A percentile compares a stretch with the other conserved stretches of the same genome.
phyloP scores from a whole-genome alignment of 2,329 filamentous ascomycete genomes.

The Lachnellula cervina region DNA sequence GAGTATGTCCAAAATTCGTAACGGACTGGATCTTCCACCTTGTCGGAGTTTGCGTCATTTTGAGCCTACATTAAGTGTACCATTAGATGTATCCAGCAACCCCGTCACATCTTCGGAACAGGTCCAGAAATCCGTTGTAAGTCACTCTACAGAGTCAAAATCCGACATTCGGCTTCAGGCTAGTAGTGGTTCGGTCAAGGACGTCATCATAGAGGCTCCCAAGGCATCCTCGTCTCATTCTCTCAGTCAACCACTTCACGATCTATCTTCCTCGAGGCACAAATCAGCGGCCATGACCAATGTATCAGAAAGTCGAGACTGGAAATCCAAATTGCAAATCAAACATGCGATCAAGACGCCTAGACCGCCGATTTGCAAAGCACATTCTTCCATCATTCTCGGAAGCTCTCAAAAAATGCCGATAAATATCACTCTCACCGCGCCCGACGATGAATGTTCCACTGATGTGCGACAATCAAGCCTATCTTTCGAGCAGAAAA shows the following conservation, averaged over 20 bases:
- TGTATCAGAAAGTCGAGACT: neutral
- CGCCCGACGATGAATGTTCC: slow-evolving; percentile 11
- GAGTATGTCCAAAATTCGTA: too few relatives aligned
- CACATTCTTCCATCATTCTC: slow-evolving; percentile 8
- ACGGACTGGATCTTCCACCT: neutral
- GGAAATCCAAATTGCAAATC: neutral
- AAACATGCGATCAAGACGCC: neutral
- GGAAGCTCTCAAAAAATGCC: slow-evolving; percentile 7
- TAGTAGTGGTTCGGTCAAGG: neutral
- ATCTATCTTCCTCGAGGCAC: neutral
- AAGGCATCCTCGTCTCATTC: too few relatives aligned
- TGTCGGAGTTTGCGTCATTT: neutral
- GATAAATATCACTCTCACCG: slow-evolving; percentile 24
- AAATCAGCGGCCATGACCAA: neutral
- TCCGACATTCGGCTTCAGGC: neutral
- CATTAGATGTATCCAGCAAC: neutral
- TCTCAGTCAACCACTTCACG: neutral
- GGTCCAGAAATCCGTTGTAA: neutral
- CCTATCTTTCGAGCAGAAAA: neutral
- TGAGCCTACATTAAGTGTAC: neutral
- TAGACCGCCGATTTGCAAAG: neutral
- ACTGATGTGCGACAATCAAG: neutral
- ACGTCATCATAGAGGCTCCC: neutral
- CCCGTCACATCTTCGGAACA: neutral
- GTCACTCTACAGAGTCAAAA: neutral